Evolutionary conservation across 208 protist genomes (phyloP).

Genomic region (Tritrichomonas foetus): DNA sequence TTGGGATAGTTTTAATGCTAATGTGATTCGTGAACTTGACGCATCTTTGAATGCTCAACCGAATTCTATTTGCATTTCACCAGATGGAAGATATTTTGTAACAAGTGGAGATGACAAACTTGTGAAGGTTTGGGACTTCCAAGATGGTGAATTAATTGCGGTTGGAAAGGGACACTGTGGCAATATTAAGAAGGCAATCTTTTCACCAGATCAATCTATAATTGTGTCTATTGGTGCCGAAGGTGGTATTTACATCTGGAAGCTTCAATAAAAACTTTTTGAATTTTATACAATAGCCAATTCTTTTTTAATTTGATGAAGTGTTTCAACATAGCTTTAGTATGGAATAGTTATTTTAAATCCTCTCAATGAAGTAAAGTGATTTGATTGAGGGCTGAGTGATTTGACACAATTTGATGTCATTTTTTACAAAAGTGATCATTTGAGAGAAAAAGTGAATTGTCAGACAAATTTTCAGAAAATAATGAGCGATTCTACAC

Average conservation of each 20-base stretch:
- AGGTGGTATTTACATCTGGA: slow-evolving; percentile 82
- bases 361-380: too few species aligned
- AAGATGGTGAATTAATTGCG: slow-evolving; percentile 60
- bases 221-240: slow-evolving; percentile 81
- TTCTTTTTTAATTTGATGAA: too few species aligned
- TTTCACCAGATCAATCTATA: slow-evolving; percentile 72
- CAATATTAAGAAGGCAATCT: slow-evolving; percentile 75
- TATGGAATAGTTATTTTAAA: too few species aligned
- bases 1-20: slow-evolving; percentile 83
- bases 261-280: background rate
- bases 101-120: slow-evolving; percentile 78
- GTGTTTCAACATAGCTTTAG: too few species aligned
- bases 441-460: too few species aligned
- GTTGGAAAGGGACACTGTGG: slow-evolving; percentile 79
- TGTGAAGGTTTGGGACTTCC: slow-evolving; percentile 84
- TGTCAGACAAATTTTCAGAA: too few species aligned
- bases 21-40: slow-evolving; percentile 75
- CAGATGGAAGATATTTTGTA: slow-evolving; percentile 75
- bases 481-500: too few species aligned
- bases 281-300: too few species aligned
- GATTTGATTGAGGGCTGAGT: too few species aligned
- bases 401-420: too few species aligned
- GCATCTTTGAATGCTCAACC: slow-evolving; percentile 75
- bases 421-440: too few species aligned
- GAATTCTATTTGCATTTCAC: slow-evolving; percentile 73